phyloP scores from a whole-genome alignment of 2,329 filamentous ascomycete species.

The Diaporthe eres region DNA sequence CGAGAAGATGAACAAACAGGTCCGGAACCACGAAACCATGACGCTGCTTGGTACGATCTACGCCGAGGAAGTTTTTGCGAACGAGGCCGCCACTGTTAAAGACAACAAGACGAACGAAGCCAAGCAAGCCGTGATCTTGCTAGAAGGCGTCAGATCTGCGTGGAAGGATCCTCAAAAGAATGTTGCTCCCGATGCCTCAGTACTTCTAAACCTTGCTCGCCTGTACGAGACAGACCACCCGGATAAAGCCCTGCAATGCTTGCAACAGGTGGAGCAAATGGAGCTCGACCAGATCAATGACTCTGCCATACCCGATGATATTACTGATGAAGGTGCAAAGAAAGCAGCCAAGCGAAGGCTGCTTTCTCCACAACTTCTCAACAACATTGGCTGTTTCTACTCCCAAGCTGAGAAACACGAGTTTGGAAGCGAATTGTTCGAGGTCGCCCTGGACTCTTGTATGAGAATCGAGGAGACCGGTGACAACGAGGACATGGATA shows the following conservation, averaged over 20 bases:
- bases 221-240: constrained; percentile 89
- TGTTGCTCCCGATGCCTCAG: constrained; percentile 83
- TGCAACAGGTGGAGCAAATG: constrained; percentile 92
- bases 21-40: constrained; percentile 89
- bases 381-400: constrained; percentile 97
- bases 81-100: constrained; percentile 78
- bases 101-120: constrained; percentile 90
- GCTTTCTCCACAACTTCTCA: constrained; percentile 90
- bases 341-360: constrained; percentile 78
- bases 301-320: constrained; percentile 74
- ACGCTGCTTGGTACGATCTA: constrained; percentile 91
- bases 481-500: constrained; percentile 80
- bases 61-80: constrained; percentile 92
- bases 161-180: constrained; percentile 97
- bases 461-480: constrained; percentile 84
- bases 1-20: constrained; percentile 88
- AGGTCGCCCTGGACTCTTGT: constrained; percentile 90
- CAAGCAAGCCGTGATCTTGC: constrained; percentile 86
- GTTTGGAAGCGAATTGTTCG: constrained; percentile 87
- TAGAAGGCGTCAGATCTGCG: constrained; percentile 85
- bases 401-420: constrained; percentile 89
- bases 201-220: constrained; percentile 90
- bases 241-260: constrained; percentile 91
- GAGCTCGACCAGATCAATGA: constrained; percentile 84
- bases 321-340: constrained; percentile 72